Base-by-base conservation (phyloP, 83 land plant genomes). In the Isoetes engelmannii region DNA sequence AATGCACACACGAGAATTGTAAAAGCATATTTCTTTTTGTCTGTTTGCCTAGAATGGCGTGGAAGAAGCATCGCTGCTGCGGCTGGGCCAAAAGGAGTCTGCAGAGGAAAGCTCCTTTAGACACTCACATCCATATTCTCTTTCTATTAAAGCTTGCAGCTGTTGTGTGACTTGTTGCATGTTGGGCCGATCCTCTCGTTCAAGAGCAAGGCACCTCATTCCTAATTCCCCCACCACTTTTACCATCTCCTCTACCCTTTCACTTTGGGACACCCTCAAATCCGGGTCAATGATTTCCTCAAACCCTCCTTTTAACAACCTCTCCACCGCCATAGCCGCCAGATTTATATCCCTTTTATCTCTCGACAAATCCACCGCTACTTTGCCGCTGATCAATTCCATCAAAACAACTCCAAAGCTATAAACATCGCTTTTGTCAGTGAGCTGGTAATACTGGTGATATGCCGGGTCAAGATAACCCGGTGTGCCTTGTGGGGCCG, bases 261-360 rank as follows among this genome's bases (percentile, higher is more conserved):
- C 50, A 42, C 57, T 72, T 7, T 53, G 5, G 8, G 53, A 37
- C 44, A 51, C 47, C 47, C 70, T 47, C 20, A 73, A 58, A 46
- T 48, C 74, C 41, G 76, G 76, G 56, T 73, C 76, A 43, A 73
- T 73, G n/a, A 73, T 69, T n/a, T 73, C 76, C 51, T 73, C 76
- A 42, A 73, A 75, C 43, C 63, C 4, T 15, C 57, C 59, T 41
- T 10, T 70, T 13, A 18, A 41, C 44, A 73, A 70, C 75, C 70
- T 73, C 45, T 57, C 28, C 58, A 70, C 18, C 4, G 76, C 76
- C 50, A 73, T 57, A 46, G 75, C 15, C 50, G 72, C 72, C 66
- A 50, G 66, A 19, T 68, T 68, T 7, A 68, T 37, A 10, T 68
- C 65, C 66, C 50, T 13, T n/a, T 48, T 48, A 13, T 20, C 21